These are phyloP conservation scores for Angomonas ambiguus DNA, from an alignment of 208 protist species.

Conservation along the genomic window DNA sequence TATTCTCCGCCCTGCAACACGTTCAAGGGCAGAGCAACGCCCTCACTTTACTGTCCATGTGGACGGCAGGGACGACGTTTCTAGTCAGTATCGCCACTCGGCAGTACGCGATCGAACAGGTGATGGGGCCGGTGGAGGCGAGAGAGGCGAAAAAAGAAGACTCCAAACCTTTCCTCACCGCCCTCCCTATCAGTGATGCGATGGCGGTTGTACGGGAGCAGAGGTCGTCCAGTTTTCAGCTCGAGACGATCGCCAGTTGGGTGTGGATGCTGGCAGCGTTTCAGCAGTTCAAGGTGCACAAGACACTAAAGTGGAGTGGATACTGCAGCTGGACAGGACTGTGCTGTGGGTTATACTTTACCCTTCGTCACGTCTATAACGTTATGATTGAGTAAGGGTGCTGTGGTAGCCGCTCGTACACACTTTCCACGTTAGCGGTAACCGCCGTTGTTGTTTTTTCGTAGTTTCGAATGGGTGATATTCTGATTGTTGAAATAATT, in stretches of 20 bases:
- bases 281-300: conserved; percentile 75
- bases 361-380: conserved; percentile 55
- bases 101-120: conserved; percentile 33
- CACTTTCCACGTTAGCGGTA: no score
- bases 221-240: conserved; percentile 47
- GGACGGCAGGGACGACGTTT: conserved; percentile 67
- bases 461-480: no score
- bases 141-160: background rate
- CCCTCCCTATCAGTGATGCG: background rate
- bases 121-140: conserved; percentile 10
- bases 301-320: conserved; percentile 68
- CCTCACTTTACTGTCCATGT: conserved; percentile 67
- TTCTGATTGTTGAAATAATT: no score
- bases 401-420: no score
- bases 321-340: conserved; percentile 82
- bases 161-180: background rate
- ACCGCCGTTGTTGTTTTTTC: conserved; percentile 19
- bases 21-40: conserved; percentile 69
- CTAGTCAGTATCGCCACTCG: conserved; percentile 57
- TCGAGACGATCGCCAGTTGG: conserved; percentile 67
- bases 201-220: conserved; percentile 12
- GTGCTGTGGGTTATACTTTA: conserved; percentile 56
- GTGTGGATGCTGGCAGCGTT: conserved; percentile 75
- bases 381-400: conserved; percentile 25
- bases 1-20: conserved; percentile 60